Evolutionary conservation across 1,139 yeast species (phyloP).

Genomic region (Arxiozyma bovina): DNA sequence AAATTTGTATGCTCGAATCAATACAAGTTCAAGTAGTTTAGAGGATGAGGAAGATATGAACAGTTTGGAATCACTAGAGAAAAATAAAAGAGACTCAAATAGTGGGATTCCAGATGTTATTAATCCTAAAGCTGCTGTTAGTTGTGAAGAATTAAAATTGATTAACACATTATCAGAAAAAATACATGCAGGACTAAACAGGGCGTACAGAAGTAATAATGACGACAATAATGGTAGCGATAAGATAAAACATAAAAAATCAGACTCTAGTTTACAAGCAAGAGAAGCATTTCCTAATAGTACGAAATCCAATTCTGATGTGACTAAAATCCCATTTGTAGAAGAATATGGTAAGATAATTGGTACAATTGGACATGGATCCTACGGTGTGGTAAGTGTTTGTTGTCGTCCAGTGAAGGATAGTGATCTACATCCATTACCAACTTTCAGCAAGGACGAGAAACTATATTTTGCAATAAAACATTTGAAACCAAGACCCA

Average conservation of each 20-base stretch:
- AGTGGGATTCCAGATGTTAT: conserved; percentile 28
- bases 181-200: conserved; percentile 25
- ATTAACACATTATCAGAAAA: conserved; percentile 43
- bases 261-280: not conserved
- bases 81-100: conserved; percentile 21
- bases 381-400: conserved; percentile 60
- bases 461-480: conserved; percentile 57
- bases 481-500: conserved; percentile 44
- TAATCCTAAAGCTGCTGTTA: conserved; percentile 44
- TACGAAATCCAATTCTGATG: not conserved
- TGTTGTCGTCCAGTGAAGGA: conserved; percentile 34
- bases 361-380: conserved; percentile 60
- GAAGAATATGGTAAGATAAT: conserved; percentile 54
- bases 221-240: conserved; percentile 3
- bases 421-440: conserved; percentile 26
- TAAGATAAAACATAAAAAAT: conserved; percentile 6
- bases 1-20: conserved; percentile 1
- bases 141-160: conserved; percentile 44
- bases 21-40: conserved; percentile 2
- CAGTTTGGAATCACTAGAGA: conserved; percentile 20
- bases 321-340: conserved; percentile 12
- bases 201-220: conserved; percentile 1
- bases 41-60: conserved; percentile 14
- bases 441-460: conserved; percentile 22
- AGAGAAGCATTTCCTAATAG: not conserved